phyloP scores from a whole-genome alignment of 192 early-diverging fungal species.

The Coemansia sp. region DNA sequence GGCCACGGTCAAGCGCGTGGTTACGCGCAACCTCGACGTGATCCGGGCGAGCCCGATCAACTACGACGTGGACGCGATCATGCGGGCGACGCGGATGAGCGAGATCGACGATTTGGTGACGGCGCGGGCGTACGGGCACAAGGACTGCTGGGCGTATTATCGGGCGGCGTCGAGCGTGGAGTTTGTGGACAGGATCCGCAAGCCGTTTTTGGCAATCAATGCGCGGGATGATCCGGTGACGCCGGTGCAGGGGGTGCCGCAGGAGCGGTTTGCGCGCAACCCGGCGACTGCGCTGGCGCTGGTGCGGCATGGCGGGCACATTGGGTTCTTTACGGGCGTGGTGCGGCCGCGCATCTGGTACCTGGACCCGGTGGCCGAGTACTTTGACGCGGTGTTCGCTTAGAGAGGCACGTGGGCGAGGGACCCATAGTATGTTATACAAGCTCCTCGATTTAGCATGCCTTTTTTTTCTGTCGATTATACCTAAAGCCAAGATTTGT shows the following conservation, averaged over 20 bases:
- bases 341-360: constrained; percentile 53
- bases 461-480: neutral
- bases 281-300: constrained; percentile 72
- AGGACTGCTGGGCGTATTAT: constrained; percentile 80
- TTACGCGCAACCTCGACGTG: constrained; percentile 36
- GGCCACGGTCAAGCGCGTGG: constrained; percentile 51
- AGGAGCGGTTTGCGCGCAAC: constrained; percentile 68
- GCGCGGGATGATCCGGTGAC: constrained; percentile 88
- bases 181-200: constrained; percentile 56
- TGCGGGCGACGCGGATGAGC: constrained; percentile 57
- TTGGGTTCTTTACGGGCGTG: constrained; percentile 66
- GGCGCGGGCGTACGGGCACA: constrained; percentile 64
- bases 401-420: too few relatives aligned
- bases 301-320: constrained; percentile 78
- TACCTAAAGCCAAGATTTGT: neutral
- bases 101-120: constrained; percentile 79
- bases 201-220: constrained; percentile 76
- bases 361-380: constrained; percentile 60
- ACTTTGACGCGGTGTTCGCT: constrained; percentile 20
- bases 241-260: constrained; percentile 59
- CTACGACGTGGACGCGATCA: constrained; percentile 54
- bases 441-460: too few relatives aligned
- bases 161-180: constrained; percentile 55
- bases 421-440: too few relatives aligned
- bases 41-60: constrained; percentile 25